Percentiles rank a stretch among this genome's conserved stretches.
Conservation (phyloP, 441 rosid genomes). For the Populus hybrid region DNA sequence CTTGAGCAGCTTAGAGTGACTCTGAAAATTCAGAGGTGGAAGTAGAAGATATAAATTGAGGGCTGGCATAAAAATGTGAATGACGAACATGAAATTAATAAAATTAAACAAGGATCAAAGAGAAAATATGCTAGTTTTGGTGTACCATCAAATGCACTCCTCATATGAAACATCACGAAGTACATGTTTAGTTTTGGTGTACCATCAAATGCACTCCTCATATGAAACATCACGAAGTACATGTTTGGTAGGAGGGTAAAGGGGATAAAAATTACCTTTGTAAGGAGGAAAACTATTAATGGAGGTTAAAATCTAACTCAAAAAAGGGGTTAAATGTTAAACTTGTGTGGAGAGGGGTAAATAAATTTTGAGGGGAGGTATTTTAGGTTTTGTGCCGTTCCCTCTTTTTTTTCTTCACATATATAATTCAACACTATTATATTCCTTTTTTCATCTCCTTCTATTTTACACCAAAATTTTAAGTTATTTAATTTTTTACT, state of each 20-base stretch:
- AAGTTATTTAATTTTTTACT: background rate
- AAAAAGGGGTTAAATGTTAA: background rate
- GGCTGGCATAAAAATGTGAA: background rate
- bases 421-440: background rate
- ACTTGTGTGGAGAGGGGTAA: background rate
- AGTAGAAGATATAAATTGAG: background rate
- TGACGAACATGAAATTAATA: no score
- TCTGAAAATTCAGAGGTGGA: background rate
- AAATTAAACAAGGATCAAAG: background rate
- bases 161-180: background rate
- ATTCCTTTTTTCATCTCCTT: background rate
- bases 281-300: background rate
- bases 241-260: background rate
- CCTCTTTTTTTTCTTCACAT: background rate
- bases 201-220: background rate
- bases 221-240: background rate
- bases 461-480: background rate
- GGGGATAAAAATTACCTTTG: background rate
- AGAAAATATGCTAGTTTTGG: background rate
- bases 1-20: background rate
- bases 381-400: background rate
- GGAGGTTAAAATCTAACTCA: background rate
- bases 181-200: background rate
- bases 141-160: background rate
- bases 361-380: background rate